Evolutionary conservation across 345 rosid species (phyloP).

Genomic region (Murraya paniculata): DNA sequence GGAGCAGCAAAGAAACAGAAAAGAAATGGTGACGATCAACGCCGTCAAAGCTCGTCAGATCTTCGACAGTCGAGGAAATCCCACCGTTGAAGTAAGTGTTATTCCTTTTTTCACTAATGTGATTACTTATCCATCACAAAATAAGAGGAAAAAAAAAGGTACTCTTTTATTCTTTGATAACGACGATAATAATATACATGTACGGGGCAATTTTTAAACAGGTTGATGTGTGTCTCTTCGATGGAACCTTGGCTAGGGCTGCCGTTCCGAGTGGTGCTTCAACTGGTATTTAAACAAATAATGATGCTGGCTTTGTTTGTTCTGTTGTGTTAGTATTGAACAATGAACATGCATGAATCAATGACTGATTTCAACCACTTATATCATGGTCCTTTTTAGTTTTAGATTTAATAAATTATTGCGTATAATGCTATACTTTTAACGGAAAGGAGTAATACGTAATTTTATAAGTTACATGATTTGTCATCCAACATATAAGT

Average conservation of each 20-base stretch:
- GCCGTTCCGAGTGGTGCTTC: slow-evolving; percentile 82
- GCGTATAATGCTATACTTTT: not conserved
- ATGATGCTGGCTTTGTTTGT: not conserved
- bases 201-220: slow-evolving; percentile 3
- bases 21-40: slow-evolving; percentile 32
- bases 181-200: not conserved
- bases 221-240: slow-evolving; percentile 48
- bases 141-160: no score
- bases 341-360: not conserved
- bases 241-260: slow-evolving; percentile 48
- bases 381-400: no score
- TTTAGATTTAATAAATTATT: not conserved
- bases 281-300: slow-evolving; percentile 36
- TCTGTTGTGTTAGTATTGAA: not conserved
- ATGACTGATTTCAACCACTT: not conserved
- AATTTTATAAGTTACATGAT: no score
- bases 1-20: slow-evolving; percentile 2
- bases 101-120: not conserved
- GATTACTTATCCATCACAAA: not conserved
- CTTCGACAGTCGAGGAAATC: slow-evolving; percentile 77
- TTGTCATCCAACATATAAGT: not conserved
- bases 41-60: slow-evolving; percentile 62
- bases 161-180: not conserved
- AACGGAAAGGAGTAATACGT: no score
- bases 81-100: slow-evolving; percentile 64